phyloP scores from a whole-genome alignment of 2,329 filamentous ascomycete species.

The Neoscytalidium dimidiatum region DNA sequence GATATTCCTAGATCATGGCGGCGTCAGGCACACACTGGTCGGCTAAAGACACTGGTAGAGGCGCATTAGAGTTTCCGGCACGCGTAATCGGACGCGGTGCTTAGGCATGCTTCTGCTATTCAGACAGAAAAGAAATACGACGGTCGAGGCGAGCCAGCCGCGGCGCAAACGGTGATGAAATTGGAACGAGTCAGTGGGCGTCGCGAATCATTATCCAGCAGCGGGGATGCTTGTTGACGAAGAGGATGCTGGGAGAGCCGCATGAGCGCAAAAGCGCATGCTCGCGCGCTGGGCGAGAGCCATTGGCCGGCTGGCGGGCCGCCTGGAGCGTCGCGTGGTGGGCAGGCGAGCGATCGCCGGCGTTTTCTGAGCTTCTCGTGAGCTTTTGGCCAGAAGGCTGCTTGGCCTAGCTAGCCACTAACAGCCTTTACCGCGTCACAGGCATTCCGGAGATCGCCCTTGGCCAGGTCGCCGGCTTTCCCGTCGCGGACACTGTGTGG shows the following conservation, averaged over 20 bases:
- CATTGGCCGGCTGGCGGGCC: not conserved
- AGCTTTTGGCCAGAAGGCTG: not conserved
- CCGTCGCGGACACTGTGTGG: not conserved
- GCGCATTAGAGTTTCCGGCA: not conserved
- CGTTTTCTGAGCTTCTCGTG: not conserved
- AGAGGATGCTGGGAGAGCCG: not conserved
- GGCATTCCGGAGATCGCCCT: conserved; percentile 4
- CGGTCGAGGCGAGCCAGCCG: not conserved
- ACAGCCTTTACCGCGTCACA: not conserved
- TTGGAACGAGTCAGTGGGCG: not conserved
- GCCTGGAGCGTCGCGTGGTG: not conserved
- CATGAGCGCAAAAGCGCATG: not conserved
- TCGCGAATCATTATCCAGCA: not conserved
- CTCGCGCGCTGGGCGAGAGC: not conserved
- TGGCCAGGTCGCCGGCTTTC: not conserved
- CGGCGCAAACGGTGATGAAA: not conserved
- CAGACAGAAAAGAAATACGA: not conserved
- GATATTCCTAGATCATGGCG: not conserved
- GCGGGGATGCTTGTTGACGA: not conserved
- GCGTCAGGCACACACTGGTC: not conserved
- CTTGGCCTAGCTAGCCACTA: not conserved
- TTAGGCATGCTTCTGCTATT: not conserved
- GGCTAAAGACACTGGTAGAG: not conserved
- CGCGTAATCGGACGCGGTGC: not conserved
- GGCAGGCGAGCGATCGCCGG: not conserved